These are phyloP conservation scores for Orobanche coerulescens DNA, from an alignment of 257 asterid genomes.

Conservation along the genomic window DNA sequence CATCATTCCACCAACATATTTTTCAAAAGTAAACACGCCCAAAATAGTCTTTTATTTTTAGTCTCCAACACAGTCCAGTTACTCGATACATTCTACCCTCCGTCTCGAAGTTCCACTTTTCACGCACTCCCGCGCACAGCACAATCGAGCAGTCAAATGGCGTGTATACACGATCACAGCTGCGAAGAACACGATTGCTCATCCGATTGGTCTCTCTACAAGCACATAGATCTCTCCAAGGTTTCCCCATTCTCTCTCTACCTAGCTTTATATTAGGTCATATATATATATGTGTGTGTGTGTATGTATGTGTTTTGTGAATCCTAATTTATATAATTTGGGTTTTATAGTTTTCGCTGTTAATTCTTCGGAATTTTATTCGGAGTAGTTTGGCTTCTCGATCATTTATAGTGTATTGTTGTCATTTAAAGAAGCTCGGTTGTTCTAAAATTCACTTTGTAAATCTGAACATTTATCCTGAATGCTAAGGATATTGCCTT, in stretches of 20 bases:
- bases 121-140: not conserved
- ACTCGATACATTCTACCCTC: not conserved
- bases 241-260: constrained; percentile 23
- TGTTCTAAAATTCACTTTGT: not conserved
- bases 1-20: too few relatives aligned
- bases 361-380: not conserved
- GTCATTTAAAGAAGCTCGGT: not conserved
- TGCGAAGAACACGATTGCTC: constrained; percentile 95
- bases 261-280: not conserved
- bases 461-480: not conserved
- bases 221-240: constrained; percentile 81
- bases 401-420: not conserved
- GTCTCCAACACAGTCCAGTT: too few relatives aligned
- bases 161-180: constrained; percentile 95
- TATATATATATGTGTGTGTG: not conserved
- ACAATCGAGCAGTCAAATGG: constrained; percentile 34
- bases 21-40: too few relatives aligned
- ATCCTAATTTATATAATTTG: constrained; percentile 2
- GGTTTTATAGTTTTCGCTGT: not conserved
- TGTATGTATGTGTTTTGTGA: not conserved
- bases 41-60: too few relatives aligned
- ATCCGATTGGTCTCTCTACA: constrained; percentile 87
- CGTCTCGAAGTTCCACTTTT: not conserved
- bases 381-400: not conserved
- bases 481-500: not conserved